These are phyloP conservation scores for Fraxinus ornus DNA, from an alignment of 305 asterid genomes.

Conservation along the genomic window DNA sequence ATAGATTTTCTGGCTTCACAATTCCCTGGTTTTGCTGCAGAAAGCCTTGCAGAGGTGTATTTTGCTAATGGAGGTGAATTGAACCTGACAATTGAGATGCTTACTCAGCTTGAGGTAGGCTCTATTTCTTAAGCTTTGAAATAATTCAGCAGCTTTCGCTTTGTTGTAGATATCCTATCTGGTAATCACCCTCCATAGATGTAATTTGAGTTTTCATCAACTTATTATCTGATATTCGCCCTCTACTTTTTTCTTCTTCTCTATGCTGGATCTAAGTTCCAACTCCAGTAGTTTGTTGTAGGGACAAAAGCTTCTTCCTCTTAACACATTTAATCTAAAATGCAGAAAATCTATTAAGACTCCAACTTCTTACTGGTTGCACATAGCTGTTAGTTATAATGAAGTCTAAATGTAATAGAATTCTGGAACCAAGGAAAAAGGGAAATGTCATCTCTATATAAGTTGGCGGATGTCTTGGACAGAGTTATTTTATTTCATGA, in stretches of 20 bases:
- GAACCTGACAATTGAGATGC: conserved; percentile 79
- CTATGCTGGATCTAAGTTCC: background rate
- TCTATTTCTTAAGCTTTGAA: conserved; percentile 15
- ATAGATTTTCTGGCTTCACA: conserved; percentile 75
- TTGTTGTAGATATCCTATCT: background rate
- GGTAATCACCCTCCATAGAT: background rate
- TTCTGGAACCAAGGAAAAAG: background rate
- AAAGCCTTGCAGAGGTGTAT: conserved; percentile 78
- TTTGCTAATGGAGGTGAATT: conserved; percentile 78
- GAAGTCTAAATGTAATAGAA: background rate
- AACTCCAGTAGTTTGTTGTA: background rate
- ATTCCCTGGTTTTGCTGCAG: conserved; percentile 84
- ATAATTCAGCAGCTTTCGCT: background rate
- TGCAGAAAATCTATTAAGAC: background rate
- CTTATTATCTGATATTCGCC: background rate
- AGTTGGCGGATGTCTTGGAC: background rate
- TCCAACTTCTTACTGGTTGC: background rate
- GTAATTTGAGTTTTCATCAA: background rate
- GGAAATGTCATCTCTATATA: background rate
- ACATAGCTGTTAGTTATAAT: background rate
- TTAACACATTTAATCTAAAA: background rate
- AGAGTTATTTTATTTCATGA: background rate
- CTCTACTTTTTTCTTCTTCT: background rate
- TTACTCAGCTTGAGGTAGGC: conserved; percentile 87
- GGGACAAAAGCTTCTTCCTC: background rate